Conservation (phyloP, 257 asterid genomes). For the Solanum appendiculatum region DNA sequence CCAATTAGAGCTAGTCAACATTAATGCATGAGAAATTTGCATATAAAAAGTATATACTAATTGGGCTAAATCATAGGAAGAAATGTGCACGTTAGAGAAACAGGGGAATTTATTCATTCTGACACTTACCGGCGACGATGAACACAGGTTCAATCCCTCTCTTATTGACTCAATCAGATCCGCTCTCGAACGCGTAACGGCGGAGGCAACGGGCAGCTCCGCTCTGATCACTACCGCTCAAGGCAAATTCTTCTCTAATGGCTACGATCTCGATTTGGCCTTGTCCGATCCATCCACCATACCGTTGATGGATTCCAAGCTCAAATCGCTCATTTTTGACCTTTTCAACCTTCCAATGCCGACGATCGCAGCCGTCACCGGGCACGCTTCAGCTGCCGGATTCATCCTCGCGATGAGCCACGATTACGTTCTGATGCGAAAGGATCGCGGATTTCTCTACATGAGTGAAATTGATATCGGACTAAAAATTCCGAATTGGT, state of each 20-base stretch:
- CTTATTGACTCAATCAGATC: conserved; percentile 37
- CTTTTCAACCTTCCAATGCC: conserved; percentile 67
- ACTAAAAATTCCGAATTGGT: conserved; percentile 61
- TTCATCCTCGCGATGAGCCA: conserved; percentile 47
- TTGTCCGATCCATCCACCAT: conserved; percentile 4
- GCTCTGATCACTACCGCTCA: conserved; percentile 61
- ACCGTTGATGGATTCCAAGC: conserved; percentile 22
- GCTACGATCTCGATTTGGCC: conserved; percentile 56
- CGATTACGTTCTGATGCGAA: conserved; percentile 53
- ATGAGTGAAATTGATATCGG: conserved; percentile 59
- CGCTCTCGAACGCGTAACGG: conserved; percentile 21
- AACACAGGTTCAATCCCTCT: conserved; percentile 54
- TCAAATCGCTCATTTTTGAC: conserved; percentile 28
- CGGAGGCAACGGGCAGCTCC: conserved; percentile 18
- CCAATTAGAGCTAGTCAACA: background rate
- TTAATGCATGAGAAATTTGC: background rate
- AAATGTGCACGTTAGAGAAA: conserved; percentile 39
- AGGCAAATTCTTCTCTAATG: conserved; percentile 67
- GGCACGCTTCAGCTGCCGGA: conserved; percentile 59
- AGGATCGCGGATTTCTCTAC: conserved; percentile 44
- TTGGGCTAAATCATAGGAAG: background rate
- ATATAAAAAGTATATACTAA: no score
- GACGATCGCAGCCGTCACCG: conserved; percentile 65
- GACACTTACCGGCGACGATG: conserved; percentile 41
- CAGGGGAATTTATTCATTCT: conserved; percentile 40